A percentile compares a stretch with the other conserved stretches of the same genome.
phyloP scores from a whole-genome alignment of 495 filamentous ascomycete species.

The Lasiosphaeris hirsuta region DNA sequence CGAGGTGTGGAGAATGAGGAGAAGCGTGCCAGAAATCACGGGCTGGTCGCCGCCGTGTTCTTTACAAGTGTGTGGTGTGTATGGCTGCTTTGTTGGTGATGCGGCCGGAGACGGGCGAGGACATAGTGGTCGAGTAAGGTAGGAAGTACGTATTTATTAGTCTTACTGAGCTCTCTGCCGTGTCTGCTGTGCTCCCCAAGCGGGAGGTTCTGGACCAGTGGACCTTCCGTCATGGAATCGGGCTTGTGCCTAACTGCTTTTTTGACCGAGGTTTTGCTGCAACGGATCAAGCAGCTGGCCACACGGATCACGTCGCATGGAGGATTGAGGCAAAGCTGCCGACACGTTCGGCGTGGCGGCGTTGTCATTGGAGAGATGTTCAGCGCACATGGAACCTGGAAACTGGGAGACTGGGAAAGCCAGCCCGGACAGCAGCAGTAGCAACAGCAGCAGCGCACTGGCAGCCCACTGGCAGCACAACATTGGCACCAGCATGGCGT shows the following conservation, averaged over 20 bases:
- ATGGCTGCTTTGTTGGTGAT: no score
- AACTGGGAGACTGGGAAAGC: background rate
- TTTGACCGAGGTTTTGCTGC: constrained; percentile 9
- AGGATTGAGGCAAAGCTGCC: constrained; percentile 3
- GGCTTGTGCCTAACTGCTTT: constrained; percentile 2
- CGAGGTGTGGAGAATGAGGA: background rate
- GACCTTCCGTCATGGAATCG: background rate
- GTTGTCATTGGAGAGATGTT: background rate
- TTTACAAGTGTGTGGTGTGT: no score
- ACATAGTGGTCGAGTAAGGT: no score
- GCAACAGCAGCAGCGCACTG: background rate
- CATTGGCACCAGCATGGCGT: background rate
- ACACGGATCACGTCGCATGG: constrained; percentile 20
- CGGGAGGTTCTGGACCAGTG: background rate
- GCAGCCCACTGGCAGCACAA: background rate
- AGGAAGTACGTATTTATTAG: no score
- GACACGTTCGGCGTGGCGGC: constrained; percentile 4
- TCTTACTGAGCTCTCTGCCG: background rate
- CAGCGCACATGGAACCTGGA: background rate
- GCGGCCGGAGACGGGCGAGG: no score
- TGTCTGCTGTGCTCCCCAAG: background rate
- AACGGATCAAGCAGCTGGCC: constrained; percentile 12
- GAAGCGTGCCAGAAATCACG: no score
- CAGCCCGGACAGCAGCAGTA: background rate
- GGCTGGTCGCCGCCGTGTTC: no score